These are phyloP conservation scores for Penicillium lagena DNA, from an alignment of 495 filamentous ascomycete genomes.

Conservation along the genomic window DNA sequence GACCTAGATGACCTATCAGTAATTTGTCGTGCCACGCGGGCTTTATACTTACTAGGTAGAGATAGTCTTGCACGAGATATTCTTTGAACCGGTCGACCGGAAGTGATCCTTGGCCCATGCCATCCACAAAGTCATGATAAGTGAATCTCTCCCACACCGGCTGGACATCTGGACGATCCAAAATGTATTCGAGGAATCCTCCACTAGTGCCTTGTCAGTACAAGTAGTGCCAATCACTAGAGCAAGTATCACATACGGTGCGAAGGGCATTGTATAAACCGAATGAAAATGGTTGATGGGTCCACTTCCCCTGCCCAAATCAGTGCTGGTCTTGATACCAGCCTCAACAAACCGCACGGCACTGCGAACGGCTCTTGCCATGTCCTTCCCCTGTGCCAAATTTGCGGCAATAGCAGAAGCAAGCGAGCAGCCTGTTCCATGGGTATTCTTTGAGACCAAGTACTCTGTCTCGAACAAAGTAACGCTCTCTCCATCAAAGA, in stretches of 20 bases:
- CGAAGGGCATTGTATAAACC: constrained; percentile 68
- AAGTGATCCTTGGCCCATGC: constrained; percentile 68
- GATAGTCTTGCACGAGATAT: constrained; percentile 84
- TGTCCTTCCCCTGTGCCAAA: constrained; percentile 58
- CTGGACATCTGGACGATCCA: constrained; percentile 68
- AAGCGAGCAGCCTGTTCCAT: constrained; percentile 92
- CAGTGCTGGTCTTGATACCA: constrained; percentile 69
- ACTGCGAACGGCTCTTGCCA: constrained; percentile 57
- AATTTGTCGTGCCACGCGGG: neutral
- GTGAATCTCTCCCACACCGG: constrained; percentile 65
- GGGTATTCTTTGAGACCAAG: constrained; percentile 70
- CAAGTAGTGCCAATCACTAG: constrained; percentile 2
- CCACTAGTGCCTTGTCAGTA: constrained; percentile 43
- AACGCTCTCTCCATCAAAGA: constrained; percentile 52
- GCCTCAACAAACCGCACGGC: constrained; percentile 78
- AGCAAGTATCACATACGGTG: constrained; percentile 53
- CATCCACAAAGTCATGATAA: constrained; percentile 71
- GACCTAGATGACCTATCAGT: constrained; percentile 36
- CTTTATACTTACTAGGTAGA: constrained; percentile 59
- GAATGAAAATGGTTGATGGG: constrained; percentile 96
- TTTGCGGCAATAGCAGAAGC: constrained; percentile 91
- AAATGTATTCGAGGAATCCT: constrained; percentile 74
- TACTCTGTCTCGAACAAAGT: constrained; percentile 63
- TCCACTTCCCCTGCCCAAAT: constrained; percentile 74
- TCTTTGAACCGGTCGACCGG: constrained; percentile 69